phyloP scores from a whole-genome alignment of 306 rosid species.

The Sesbania bispinosa region DNA sequence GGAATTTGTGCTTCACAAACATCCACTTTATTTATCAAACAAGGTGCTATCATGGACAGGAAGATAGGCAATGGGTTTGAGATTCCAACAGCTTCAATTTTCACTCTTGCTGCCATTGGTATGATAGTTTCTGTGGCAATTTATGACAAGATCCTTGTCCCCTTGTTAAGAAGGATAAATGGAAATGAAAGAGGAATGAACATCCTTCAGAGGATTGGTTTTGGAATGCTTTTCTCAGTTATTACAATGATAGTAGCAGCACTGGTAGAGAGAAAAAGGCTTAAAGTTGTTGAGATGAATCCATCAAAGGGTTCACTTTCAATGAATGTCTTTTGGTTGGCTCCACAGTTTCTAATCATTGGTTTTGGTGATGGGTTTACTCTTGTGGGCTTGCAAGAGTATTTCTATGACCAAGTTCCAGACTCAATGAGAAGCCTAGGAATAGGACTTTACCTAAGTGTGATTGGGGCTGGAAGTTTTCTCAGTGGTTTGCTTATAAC shows the following conservation, averaged over 20 bases:
- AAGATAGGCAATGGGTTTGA: slow-evolving; percentile 36
- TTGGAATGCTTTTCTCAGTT: slow-evolving; percentile 64
- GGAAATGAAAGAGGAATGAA: slow-evolving; percentile 85
- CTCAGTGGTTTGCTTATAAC: slow-evolving; percentile 57
- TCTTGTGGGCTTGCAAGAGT: slow-evolving; percentile 83
- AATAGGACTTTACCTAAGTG: slow-evolving; percentile 71
- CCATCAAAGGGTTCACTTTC: slow-evolving; percentile 36
- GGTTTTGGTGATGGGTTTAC: slow-evolving; percentile 86
- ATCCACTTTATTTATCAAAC: slow-evolving; percentile 82
- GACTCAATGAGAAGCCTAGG: slow-evolving; percentile 93
- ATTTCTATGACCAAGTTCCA: slow-evolving; percentile 86
- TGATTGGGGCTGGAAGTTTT: slow-evolving; percentile 69
- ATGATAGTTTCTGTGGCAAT: slow-evolving; percentile 64
- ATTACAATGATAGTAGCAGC: slow-evolving; percentile 67
- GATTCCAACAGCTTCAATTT: slow-evolving; percentile 77
- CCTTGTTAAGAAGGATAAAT: slow-evolving; percentile 41
- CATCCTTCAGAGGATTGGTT: slow-evolving; percentile 82
- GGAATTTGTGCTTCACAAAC: slow-evolving; percentile 67
- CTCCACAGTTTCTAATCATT: slow-evolving; percentile 67
- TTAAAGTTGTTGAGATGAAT: slow-evolving; percentile 28
- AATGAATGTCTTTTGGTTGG: slow-evolving; percentile 87
- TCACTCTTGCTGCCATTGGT: slow-evolving; percentile 54
- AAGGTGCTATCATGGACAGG: slow-evolving; percentile 51
- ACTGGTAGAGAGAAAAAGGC: slow-evolving; percentile 58
- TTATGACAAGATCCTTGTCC: slow-evolving; percentile 74